A percentile compares a stretch with the other conserved stretches of the same genome.
These are phyloP conservation scores for Phoma sp. DNA, from an alignment of 2,329 filamentous ascomycete genomes.

Conservation along the genomic window DNA sequence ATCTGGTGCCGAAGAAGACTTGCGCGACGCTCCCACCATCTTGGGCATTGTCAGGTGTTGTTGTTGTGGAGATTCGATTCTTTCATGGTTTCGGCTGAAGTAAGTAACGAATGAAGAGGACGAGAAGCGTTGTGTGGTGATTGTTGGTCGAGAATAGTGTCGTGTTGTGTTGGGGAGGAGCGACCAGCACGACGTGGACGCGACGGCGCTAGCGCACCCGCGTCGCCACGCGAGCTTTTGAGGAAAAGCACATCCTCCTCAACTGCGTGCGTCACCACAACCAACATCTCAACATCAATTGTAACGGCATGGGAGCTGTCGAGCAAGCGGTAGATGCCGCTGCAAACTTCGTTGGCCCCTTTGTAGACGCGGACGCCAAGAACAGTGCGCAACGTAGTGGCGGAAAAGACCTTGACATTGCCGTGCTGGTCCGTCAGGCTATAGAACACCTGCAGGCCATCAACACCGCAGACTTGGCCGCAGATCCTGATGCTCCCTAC, in stretches of 20 bases:
- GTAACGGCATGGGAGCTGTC: constrained; percentile 34
- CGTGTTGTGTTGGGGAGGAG: constrained; percentile 2
- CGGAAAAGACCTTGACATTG: constrained; percentile 7
- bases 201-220: constrained; percentile 2
- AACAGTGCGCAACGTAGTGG: constrained; percentile 15
- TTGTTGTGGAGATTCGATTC: constrained; percentile 6
- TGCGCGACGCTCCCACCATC: constrained; percentile 32
- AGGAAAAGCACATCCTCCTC: neutral
- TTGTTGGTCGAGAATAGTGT: constrained; percentile 26
- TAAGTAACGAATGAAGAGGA: constrained; percentile 2
- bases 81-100: constrained; percentile 2
- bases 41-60: constrained; percentile 39
- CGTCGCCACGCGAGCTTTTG: neutral
- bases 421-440: constrained; percentile 35
- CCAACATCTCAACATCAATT: neutral
- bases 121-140: constrained; percentile 18
- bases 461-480: constrained; percentile 41
- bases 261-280: too few relatives aligned
- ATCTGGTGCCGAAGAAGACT: constrained; percentile 27
- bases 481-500: constrained; percentile 44
- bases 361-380: constrained; percentile 26
- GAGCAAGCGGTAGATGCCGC: constrained; percentile 44
- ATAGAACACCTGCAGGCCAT: constrained; percentile 42
- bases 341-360: constrained; percentile 41
- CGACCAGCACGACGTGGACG: constrained; percentile 24